A percentile compares a stretch with the other conserved stretches of the same genome.
Evolutionary conservation across 768 basidiomycete species (phyloP).

Genomic region (Lentinula detonsa): DNA sequence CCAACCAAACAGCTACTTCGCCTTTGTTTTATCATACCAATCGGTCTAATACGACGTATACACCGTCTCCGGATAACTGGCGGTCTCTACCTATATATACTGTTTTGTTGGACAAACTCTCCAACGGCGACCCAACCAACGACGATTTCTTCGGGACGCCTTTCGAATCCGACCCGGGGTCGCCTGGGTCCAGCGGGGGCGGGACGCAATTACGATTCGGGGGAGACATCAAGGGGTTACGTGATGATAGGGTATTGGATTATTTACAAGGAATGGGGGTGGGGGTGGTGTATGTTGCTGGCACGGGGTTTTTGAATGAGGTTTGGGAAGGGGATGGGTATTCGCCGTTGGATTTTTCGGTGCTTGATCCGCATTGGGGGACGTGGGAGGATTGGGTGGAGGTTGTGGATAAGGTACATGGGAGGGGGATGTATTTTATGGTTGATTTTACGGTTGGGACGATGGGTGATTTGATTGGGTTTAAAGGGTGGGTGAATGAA

Average conservation of each 20-base stretch:
- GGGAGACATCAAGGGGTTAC: slow-evolving; percentile 80
- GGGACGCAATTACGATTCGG: slow-evolving; percentile 89
- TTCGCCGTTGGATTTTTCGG: slow-evolving; percentile 86
- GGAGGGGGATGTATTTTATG: slow-evolving; percentile 87
- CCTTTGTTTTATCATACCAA: slow-evolving; percentile 60
- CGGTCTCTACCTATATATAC: slow-evolving; percentile 75
- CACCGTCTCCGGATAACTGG: slow-evolving; percentile 82
- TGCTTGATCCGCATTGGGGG: slow-evolving; percentile 92
- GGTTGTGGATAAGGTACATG: slow-evolving; percentile 72
- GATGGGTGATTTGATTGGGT: slow-evolving; percentile 83
- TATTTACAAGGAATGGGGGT: slow-evolving; percentile 90
- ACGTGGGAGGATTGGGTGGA: slow-evolving; percentile 73
- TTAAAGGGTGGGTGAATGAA: slow-evolving; percentile 64
- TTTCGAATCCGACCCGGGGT: slow-evolving; percentile 65
- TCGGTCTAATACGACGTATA: slow-evolving; percentile 63
- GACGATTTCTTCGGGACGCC: slow-evolving; percentile 82
- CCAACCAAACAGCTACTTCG: slow-evolving; percentile 63
- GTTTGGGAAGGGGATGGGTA: slow-evolving; percentile 97
- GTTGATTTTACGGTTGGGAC: slow-evolving; percentile 93
- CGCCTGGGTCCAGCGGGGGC: slow-evolving; percentile 26
- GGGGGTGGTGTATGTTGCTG: slow-evolving; percentile 81
- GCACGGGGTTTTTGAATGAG: slow-evolving; percentile 93
- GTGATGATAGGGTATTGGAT: slow-evolving; percentile 55
- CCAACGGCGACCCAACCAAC: slow-evolving; percentile 87
- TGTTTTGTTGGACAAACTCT: slow-evolving; percentile 83